These are phyloP conservation scores for Naganishia friedmannii DNA, from an alignment of 768 basidiomycete genomes.

Conservation along the genomic window DNA sequence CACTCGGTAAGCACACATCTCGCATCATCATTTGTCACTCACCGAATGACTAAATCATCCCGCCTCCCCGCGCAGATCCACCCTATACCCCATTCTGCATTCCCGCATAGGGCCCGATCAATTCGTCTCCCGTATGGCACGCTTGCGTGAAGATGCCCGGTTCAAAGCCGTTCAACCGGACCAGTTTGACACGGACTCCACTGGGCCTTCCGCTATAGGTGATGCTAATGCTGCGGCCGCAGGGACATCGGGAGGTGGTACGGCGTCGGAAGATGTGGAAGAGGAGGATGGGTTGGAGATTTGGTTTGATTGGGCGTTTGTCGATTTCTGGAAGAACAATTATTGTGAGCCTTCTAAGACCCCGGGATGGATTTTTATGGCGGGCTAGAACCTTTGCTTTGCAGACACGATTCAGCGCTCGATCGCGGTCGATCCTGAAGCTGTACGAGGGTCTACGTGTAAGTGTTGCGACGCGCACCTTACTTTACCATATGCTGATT, in stretches of 20 bases:
- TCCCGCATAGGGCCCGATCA: conserved; percentile 81
- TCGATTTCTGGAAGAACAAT: conserved; percentile 98
- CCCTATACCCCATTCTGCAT: conserved; percentile 82
- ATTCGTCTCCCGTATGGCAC: conserved; percentile 78
- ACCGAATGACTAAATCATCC: conserved; percentile 5
- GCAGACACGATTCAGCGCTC: conserved; percentile 54
- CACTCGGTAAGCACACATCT: conserved; percentile 63
- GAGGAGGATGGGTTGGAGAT: conserved; percentile 68
- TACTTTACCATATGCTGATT: background rate
- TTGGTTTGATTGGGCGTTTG: conserved; percentile 98
- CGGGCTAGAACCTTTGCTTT: background rate
- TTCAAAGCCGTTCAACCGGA: conserved; percentile 89
- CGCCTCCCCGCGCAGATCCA: conserved; percentile 58
- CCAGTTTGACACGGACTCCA: conserved; percentile 60
- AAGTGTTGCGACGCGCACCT: conserved; percentile 17
- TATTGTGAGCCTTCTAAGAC: conserved; percentile 64
- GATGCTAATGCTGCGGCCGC: conserved; percentile 32
- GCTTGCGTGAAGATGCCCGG: conserved; percentile 84
- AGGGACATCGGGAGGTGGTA: background rate
- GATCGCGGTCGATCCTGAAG: conserved; percentile 54
- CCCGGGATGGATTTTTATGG: background rate
- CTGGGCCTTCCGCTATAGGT: conserved; percentile 24
- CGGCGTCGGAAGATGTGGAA: conserved; percentile 53
- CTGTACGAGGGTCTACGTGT: conserved; percentile 46
- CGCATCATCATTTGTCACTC: background rate